Base-by-base conservation (phyloP, 768 basidiomycete genomes). In the Russula sp. region DNA sequence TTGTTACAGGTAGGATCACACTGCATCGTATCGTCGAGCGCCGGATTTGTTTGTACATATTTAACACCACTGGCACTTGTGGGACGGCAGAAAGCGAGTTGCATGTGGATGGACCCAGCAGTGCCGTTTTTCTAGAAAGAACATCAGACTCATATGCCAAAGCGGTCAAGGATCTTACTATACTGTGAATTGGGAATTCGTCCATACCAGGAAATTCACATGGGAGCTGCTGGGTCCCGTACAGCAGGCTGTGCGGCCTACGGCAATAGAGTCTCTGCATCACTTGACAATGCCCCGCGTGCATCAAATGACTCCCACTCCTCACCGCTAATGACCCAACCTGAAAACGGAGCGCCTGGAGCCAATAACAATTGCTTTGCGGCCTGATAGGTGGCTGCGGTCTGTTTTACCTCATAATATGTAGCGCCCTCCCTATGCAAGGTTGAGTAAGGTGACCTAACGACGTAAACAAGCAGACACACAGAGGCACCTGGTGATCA, bases 311-410 rank as follows among this genome's bases (percentile, higher is more conserved):
- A 70, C 67, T 87, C 83, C 78, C 81, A 83, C 53, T 70, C 67
- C 42, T 67, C 61, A 3, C 85, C 86, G 56, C 80, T 84, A 22
- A 59, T 71, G 43, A 86, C 69, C 88, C 88, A 91, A 20, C 84
- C 86, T 38, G 73, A 70, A 62, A 91, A 88, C 3, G 79, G 74
- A 4, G 79, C 76, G 0, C 68, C 69, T 38, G 71, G 64, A 0
- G 79, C 80, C 16, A 77, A 64, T 29, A 91, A 73, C 3, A 68
- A 68, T 7, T 65, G 56, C 69, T 86, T 89, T 0, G 81, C 83
- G 1, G 54, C 63, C 62, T 82, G 82, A 65, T 87, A 87, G 11
- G 71, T 75, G 14, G 61, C 51, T 5, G 76, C 72, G 2, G 68
- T 59, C 47, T 72, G 70, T 65, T 88, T 88, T 8, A 66, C 67